phyloP scores from a whole-genome alignment of 148 eudicot genomes.

The Fagopyrum homotropicum region DNA sequence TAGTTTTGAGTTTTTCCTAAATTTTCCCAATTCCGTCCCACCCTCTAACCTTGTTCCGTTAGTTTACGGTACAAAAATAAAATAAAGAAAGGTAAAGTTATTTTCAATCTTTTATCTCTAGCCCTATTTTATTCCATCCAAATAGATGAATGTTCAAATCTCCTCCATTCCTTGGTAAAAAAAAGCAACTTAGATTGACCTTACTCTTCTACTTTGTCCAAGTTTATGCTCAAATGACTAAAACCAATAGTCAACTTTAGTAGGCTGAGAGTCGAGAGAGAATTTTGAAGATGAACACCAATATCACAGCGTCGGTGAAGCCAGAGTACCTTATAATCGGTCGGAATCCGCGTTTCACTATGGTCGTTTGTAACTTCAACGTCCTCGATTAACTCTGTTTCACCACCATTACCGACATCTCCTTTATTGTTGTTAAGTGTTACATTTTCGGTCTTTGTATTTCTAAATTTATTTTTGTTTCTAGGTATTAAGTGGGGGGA shows the following conservation, averaged over 20 bases:
- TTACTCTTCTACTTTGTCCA: no score
- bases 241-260: not conserved
- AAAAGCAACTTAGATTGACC: no score
- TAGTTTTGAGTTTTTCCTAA: no score
- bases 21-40: no score
- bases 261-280: no score
- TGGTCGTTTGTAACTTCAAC: slow-evolving; percentile 81
- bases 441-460: not conserved
- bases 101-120: no score
- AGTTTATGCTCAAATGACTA: not conserved
- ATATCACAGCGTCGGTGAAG: slow-evolving; percentile 79
- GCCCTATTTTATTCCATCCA: no score
- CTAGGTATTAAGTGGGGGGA: slow-evolving; percentile 74
- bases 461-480: not conserved
- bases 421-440: slow-evolving; percentile 56
- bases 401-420: slow-evolving; percentile 77
- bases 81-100: no score
- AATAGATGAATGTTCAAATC: no score
- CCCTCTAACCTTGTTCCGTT: no score
- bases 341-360: slow-evolving; percentile 91
- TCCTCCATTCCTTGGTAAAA: no score
- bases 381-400: slow-evolving; percentile 82
- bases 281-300: slow-evolving; percentile 64
- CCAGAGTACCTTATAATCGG: slow-evolving; percentile 84
- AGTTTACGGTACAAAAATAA: no score